Base-by-base conservation (phyloP, 192 early-diverging fungal genomes). In the Linnemannia exigua region DNA sequence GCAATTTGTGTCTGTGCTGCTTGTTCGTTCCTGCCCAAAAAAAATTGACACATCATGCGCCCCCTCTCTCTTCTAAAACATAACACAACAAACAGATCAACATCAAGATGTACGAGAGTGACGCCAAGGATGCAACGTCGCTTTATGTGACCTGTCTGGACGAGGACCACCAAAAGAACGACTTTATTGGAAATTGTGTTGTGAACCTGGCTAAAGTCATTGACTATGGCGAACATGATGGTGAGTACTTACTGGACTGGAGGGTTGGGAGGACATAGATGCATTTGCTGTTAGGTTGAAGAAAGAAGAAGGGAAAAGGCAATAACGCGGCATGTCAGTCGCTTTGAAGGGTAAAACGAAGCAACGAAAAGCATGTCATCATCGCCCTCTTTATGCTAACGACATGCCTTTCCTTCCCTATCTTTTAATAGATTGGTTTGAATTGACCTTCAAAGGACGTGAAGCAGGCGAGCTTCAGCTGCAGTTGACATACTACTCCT, bases 121-220 rank as follows among this genome's bases (percentile, higher is more conserved):
- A 90, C 35, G 89, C 81, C 41, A 77, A 89, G 74, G 74, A 88
- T 82, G 79, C 75, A 11, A 79, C 38, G 0, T 86, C 83, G n/a
- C 83, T 86, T 14, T 86, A 79, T 46, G 87, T 90, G 15, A 88
- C 89, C 14, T 74, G 90, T n/a, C 84, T 87, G 72, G 89, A 90
- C 79, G 92, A 92, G 44, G 92, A 92, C 82, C 76, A 88, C 38
- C 81, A 89, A 63, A 89, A 91, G 69, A 87, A 88, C 41, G 89
- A 90, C 22, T 82, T 92, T 70, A 90, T 92, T 63, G 89, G 87
- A 11, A 89, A 91, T n/a, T 76, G 87, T 70, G 87, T 87, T 5
- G 77, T 92, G 51, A 90, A 92, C 75, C 75, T 92, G 33, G 61
- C 86, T 28, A 82, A 87, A 36, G 90, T 91, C n/a, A 68, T 92